A percentile compares a stretch with the other conserved stretches of the same genome.
Conservation (phyloP, 345 rosid genomes). For the Acer negundo region DNA sequence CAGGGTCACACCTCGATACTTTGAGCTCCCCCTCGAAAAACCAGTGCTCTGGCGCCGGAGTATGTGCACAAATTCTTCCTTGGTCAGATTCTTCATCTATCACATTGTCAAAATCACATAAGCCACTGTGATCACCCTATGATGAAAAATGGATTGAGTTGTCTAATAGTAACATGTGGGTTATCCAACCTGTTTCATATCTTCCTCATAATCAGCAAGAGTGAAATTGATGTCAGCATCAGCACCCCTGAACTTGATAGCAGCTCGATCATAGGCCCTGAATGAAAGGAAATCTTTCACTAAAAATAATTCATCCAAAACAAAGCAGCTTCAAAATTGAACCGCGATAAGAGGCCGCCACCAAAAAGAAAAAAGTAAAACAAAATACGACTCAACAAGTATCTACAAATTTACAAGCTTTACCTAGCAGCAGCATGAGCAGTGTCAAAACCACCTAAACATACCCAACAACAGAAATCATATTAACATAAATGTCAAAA, state of each 20-base stretch:
- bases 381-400: not conserved
- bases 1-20: slow-evolving; percentile 87
- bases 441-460: slow-evolving; percentile 93
- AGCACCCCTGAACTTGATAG: slow-evolving; percentile 91
- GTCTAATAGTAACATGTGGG: not conserved
- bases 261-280: slow-evolving; percentile 98
- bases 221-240: slow-evolving; percentile 93
- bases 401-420: not conserved
- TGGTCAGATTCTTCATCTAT: slow-evolving; percentile 70
- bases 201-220: slow-evolving; percentile 83
- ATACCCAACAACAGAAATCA: slow-evolving; percentile 21
- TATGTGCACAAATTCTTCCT: slow-evolving; percentile 94
- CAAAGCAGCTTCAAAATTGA: not conserved
- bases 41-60: slow-evolving; percentile 97
- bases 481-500: slow-evolving; percentile 11
- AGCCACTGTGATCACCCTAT: slow-evolving; percentile 18
- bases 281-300: slow-evolving; percentile 10
- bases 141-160: not conserved
- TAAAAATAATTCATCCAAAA: slow-evolving; percentile 2
- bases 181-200: slow-evolving; percentile 69
- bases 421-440: slow-evolving; percentile 99
- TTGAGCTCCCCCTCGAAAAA: slow-evolving; percentile 89
- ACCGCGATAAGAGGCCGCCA: not conserved
- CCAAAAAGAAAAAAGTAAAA: not conserved
- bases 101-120: slow-evolving; percentile 12